Conservation (phyloP, 805 yeast genomes). For the Cyberlindnera xishuangbannaensis region DNA sequence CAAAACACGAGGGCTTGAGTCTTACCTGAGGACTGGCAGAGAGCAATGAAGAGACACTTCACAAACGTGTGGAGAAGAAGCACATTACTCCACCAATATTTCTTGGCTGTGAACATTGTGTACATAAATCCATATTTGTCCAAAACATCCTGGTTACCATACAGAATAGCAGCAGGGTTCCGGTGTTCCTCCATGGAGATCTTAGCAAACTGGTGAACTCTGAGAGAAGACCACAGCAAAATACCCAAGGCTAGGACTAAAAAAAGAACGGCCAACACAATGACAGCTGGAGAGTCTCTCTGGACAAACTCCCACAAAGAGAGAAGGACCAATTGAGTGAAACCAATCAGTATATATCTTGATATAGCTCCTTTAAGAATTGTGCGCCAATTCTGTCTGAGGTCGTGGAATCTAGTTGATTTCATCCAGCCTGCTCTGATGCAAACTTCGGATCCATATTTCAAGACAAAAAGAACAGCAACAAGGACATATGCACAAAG, state of each 20-base stretch:
- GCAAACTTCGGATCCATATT: constrained; percentile 43
- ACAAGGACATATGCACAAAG: constrained; percentile 70
- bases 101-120: constrained; percentile 78
- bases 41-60: constrained; percentile 68
- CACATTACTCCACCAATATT: constrained; percentile 79
- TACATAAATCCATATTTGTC: constrained; percentile 84
- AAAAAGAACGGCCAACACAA: constrained; percentile 72
- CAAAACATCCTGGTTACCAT: constrained; percentile 68
- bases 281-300: constrained; percentile 82
- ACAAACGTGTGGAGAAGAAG: constrained; percentile 53
- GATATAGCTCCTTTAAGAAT: constrained; percentile 75
- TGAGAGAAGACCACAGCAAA: constrained; percentile 59
- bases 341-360: constrained; percentile 78
- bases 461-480: constrained; percentile 49
- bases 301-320: constrained; percentile 84
- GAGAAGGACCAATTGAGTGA: constrained; percentile 71
- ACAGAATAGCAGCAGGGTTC: constrained; percentile 83
- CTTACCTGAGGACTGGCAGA: constrained; percentile 77
- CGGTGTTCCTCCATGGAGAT: constrained; percentile 53
- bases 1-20: constrained; percentile 75
- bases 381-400: constrained; percentile 49
- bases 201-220: constrained; percentile 58
- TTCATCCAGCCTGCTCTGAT: constrained; percentile 45
- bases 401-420: constrained; percentile 40
- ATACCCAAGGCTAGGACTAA: constrained; percentile 55